Base-by-base conservation (phyloP, 371 early-diverging fungal species). In the Phascolomyces articulosus region DNA sequence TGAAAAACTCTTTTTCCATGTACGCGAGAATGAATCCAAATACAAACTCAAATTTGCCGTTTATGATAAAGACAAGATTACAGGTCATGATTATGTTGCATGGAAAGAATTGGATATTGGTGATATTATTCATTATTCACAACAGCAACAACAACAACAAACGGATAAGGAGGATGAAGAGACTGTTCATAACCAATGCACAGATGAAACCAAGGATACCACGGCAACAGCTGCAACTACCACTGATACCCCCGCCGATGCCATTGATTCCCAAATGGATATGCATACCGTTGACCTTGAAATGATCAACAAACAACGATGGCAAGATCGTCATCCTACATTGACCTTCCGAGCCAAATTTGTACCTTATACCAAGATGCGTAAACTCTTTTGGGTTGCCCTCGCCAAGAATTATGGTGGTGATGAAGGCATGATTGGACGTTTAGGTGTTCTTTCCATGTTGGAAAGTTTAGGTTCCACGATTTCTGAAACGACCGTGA, bases 61-160 rank as follows among this genome's bases (percentile, higher is more conserved):
- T 13, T 91, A 91, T 60, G 95, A 95, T 62, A 86, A 88, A 76
- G 93, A 94, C 64, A 91, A 89, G 62, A 80, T 92, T 41, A 75
- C 84, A n/a, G 80, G 79, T 48, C 90, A 93, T 58, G 91, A 92
- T 63, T 84, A 82, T 62, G 84, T 93, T 1, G 93, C 90, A 3
- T 77, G 78, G 58, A 71, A 81, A 34, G 83, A 83, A 31, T 65
- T 89, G 31, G 72, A 81, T 9, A 73, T 78, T 15, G 26, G 69
- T 4, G 79, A 80, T 31, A 73, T 78, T 16, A 74, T 81, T 38
- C 53, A 58, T 6, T 61, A 71, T 20, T 60, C 64, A 4, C 64
- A 29, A 13, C 31, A 64, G 57, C 9, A 61, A 54, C 11, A 11
- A 34, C 34, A 34, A 34, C 34, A 8, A 57, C 23, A n/a, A n/a